Conservation (phyloP, 495 filamentous ascomycete species). For the Neurospora intermedia region DNA sequence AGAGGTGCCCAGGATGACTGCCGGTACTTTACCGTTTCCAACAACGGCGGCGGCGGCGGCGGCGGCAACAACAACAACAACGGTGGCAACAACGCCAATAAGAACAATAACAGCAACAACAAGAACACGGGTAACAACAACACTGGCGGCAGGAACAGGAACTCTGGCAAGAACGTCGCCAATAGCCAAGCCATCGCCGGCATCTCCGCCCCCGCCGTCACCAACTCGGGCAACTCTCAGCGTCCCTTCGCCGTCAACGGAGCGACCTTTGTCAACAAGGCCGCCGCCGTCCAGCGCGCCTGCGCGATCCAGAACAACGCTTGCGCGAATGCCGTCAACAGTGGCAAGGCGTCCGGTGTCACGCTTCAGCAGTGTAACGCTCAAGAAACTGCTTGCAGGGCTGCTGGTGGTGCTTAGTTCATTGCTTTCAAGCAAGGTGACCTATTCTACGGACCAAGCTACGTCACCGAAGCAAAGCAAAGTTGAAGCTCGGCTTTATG, state of each 20-base stretch:
- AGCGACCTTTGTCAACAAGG: constrained; percentile 36
- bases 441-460: neutral
- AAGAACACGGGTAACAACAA: constrained; percentile 3
- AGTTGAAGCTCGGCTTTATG: neutral
- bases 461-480: neutral
- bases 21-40: constrained; percentile 44
- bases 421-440: neutral
- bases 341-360: constrained; percentile 18
- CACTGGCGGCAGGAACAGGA: neutral
- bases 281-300: constrained; percentile 31
- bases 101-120: constrained; percentile 3
- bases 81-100: constrained; percentile 8
- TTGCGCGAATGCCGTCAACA: constrained; percentile 38
- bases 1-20: constrained; percentile 67
- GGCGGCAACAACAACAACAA: constrained; percentile 10
- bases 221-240: constrained; percentile 29
- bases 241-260: constrained; percentile 42
- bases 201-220: constrained; percentile 22
- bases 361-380: constrained; percentile 33
- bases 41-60: constrained; percentile 9
- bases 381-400: constrained; percentile 26
- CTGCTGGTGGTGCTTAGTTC: constrained; percentile 13
- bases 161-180: constrained; percentile 1
- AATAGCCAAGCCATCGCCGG: constrained; percentile 20
- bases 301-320: constrained; percentile 40